Evolutionary conservation across 225 moss, liverwort and hornwort species (phyloP).

Genomic region (Marchantia polymorpha): DNA sequence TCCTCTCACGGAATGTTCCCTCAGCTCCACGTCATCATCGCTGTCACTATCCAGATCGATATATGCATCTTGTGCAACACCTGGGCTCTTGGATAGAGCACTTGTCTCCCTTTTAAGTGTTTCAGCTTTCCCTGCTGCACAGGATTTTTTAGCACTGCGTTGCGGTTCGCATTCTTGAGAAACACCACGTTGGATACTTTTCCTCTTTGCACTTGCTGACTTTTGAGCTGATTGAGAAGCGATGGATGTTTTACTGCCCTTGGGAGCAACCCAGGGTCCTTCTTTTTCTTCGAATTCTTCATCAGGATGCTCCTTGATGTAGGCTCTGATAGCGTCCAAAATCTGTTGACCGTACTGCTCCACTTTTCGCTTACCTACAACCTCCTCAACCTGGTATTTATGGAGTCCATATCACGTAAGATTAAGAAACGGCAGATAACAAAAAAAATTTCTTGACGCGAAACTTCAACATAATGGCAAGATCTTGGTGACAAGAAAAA

Average conservation of each 20-base stretch:
- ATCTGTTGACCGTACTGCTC: conserved; percentile 72
- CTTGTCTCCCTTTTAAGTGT: not conserved
- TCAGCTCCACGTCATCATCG: conserved; percentile 41
- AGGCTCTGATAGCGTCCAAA: conserved; percentile 52
- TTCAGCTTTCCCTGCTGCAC: not conserved
- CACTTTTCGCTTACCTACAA: conserved; percentile 73
- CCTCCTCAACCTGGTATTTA: conserved; percentile 61
- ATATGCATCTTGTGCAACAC: conserved; percentile 27
- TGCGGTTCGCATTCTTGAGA: not conserved
- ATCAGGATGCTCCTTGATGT: conserved; percentile 51
- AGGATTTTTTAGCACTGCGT: not conserved
- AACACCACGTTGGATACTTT: not conserved
- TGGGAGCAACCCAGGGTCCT: conserved; percentile 72
- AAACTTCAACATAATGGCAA: no score
- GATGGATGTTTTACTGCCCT: conserved; percentile 17
- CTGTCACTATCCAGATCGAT: conserved; percentile 77
- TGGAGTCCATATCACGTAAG: not conserved
- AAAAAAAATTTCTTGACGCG: not conserved
- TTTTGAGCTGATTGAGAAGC: conserved; percentile 23
- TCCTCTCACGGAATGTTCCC: not conserved
- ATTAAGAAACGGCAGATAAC: not conserved
- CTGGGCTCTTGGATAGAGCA: conserved; percentile 16
- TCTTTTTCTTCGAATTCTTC: conserved; percentile 36
- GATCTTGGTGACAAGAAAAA: no score
- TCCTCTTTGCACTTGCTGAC: not conserved